Evolutionary conservation across 208 protist species (phyloP).

Genomic region (Trypanosoma lewisi): DNA sequence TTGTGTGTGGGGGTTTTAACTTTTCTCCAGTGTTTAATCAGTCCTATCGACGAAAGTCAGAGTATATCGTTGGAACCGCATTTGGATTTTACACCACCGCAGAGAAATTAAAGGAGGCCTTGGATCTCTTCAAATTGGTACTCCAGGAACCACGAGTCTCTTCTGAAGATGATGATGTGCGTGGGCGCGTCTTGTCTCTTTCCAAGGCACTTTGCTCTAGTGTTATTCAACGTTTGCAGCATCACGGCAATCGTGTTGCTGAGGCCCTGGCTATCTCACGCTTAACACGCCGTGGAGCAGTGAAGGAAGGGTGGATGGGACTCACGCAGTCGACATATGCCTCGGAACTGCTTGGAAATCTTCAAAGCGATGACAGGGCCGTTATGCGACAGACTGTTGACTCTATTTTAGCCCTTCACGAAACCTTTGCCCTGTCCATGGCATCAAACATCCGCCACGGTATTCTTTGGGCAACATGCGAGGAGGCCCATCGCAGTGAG

Average conservation of each 20-base stretch:
- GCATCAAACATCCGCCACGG: slow-evolving; percentile 44
- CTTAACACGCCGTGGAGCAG: slow-evolving; percentile 52
- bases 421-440: slow-evolving; percentile 35
- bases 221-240: slow-evolving; percentile 70
- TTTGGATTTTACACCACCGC: slow-evolving; percentile 88
- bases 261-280: slow-evolving; percentile 56
- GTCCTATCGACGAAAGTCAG: slow-evolving; percentile 52
- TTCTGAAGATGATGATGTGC: slow-evolving; percentile 62
- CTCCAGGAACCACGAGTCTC: slow-evolving; percentile 71
- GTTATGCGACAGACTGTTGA: slow-evolving; percentile 26
- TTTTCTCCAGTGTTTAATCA: slow-evolving; percentile 73
- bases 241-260: slow-evolving; percentile 69
- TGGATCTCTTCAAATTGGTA: slow-evolving; percentile 63
- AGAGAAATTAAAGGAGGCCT: slow-evolving; percentile 72
- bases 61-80: slow-evolving; percentile 60
- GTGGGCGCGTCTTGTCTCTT: slow-evolving; percentile 58
- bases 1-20: slow-evolving; percentile 80
- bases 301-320: slow-evolving; percentile 78
- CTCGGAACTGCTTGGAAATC: slow-evolving; percentile 61
- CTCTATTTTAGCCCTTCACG: slow-evolving; percentile 45
- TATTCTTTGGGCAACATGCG: slow-evolving; percentile 84
- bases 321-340: slow-evolving; percentile 62
- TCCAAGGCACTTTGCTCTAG: slow-evolving; percentile 67
- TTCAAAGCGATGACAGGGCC: slow-evolving; percentile 50
- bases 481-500: slow-evolving; percentile 51